phyloP scores from a whole-genome alignment of 228 moss, liverwort and hornwort species.

The Sphagnum magellanicum region DNA sequence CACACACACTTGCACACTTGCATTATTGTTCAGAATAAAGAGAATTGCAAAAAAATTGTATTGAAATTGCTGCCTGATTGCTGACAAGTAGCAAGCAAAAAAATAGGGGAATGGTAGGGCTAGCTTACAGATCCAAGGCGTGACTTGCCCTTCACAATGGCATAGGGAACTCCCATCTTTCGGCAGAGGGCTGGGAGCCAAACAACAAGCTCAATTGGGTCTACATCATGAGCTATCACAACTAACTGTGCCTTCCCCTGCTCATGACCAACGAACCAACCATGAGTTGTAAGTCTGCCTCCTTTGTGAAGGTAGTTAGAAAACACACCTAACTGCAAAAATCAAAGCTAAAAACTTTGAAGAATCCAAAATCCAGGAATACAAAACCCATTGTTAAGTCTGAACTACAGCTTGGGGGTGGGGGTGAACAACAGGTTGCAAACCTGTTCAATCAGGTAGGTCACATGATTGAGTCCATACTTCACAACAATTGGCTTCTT shows the following conservation, averaged over 20 bases:
- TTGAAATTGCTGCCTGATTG: no score
- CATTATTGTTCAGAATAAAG: no score
- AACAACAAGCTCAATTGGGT: slow-evolving; percentile 65
- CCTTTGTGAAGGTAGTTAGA: not conserved
- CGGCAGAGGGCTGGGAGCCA: slow-evolving; percentile 80
- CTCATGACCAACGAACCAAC: not conserved
- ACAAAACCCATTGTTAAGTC: no score
- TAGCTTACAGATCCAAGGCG: slow-evolving; percentile 35
- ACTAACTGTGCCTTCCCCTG: slow-evolving; percentile 77
- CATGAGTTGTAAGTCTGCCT: not conserved
- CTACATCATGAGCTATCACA: slow-evolving; percentile 73
- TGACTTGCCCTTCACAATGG: slow-evolving; percentile 74
- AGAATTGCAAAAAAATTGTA: no score
- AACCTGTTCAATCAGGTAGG: slow-evolving; percentile 70
- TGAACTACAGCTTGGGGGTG: not conserved
- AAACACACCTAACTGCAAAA: not conserved
- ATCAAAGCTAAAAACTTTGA: no score
- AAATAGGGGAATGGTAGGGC: no score
- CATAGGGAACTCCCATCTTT: slow-evolving; percentile 70
- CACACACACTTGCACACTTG: no score
- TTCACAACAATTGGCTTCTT: slow-evolving; percentile 84
- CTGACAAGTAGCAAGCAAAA: no score
- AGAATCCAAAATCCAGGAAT: no score
- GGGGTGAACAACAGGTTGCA: not conserved
- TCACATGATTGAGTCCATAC: slow-evolving; percentile 67